phyloP scores from a whole-genome alignment of 306 rosid genomes.

The Castanea crenata region DNA sequence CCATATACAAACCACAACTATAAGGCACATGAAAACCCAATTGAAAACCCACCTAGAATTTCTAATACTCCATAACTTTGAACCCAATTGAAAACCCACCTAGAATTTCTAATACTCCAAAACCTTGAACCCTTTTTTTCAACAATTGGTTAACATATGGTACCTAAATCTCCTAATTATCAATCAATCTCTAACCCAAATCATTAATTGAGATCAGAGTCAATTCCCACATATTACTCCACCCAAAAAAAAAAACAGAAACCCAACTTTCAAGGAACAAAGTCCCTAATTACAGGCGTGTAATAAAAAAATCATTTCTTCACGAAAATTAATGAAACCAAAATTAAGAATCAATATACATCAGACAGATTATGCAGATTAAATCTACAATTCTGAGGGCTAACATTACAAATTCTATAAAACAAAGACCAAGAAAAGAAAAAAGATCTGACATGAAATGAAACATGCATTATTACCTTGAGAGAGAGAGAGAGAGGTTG shows the following conservation, averaged over 20 bases:
- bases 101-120: not conserved
- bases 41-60: not conserved
- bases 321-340: not conserved
- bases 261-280: not conserved
- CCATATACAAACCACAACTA: not conserved
- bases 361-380: not conserved
- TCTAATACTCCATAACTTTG: not conserved
- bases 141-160: not conserved
- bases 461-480: conserved; percentile 29
- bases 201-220: not conserved
- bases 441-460: not conserved
- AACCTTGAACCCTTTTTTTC: not conserved
- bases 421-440: not conserved
- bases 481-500: conserved; percentile 26
- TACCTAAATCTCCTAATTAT: not conserved
- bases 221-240: not conserved
- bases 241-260: not conserved
- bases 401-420: not conserved
- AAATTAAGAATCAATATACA: not conserved
- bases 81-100: not conserved
- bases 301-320: not conserved
- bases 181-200: not conserved
- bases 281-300: not conserved
- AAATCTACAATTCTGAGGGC: not conserved
- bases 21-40: not conserved